phyloP scores from a whole-genome alignment of 768 basidiomycete species.

The Terana coerulea region DNA sequence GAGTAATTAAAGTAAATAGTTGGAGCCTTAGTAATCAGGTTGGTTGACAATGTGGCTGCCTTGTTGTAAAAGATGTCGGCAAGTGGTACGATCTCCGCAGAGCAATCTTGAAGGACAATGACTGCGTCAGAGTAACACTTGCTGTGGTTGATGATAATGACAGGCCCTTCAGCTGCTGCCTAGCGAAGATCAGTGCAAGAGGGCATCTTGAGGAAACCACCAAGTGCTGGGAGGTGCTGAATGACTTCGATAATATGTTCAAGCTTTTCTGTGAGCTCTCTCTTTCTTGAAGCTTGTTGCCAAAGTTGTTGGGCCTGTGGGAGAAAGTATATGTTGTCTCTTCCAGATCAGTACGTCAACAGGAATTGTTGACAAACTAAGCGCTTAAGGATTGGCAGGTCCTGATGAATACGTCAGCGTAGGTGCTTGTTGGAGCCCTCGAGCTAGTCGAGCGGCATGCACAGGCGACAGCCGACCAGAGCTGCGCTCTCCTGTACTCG shows the following conservation, averaged over 20 bases:
- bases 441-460: background rate
- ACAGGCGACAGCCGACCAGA: background rate
- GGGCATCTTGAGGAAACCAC: constrained; percentile 19
- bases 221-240: background rate
- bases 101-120: constrained; percentile 17
- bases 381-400: background rate
- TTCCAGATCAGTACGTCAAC: too few relatives aligned
- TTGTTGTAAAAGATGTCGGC: background rate
- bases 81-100: constrained; percentile 11
- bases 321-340: background rate
- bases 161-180: constrained; percentile 30
- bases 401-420: constrained; percentile 9
- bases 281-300: background rate
- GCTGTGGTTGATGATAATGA: constrained; percentile 34
- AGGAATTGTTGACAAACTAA: background rate
- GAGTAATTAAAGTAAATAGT: too few relatives aligned
- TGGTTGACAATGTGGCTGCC: background rate
- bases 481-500: background rate
- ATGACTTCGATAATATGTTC: background rate
- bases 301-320: background rate
- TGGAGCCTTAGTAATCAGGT: too few relatives aligned
- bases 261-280: background rate
- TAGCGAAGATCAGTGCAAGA: constrained; percentile 24
- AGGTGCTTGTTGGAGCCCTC: constrained; percentile 26
- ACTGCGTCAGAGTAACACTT: constrained; percentile 34